These are phyloP conservation scores for Dendrocalamus sinicus DNA, from an alignment of 176 grass and related monocot species.

Conservation along the genomic window DNA sequence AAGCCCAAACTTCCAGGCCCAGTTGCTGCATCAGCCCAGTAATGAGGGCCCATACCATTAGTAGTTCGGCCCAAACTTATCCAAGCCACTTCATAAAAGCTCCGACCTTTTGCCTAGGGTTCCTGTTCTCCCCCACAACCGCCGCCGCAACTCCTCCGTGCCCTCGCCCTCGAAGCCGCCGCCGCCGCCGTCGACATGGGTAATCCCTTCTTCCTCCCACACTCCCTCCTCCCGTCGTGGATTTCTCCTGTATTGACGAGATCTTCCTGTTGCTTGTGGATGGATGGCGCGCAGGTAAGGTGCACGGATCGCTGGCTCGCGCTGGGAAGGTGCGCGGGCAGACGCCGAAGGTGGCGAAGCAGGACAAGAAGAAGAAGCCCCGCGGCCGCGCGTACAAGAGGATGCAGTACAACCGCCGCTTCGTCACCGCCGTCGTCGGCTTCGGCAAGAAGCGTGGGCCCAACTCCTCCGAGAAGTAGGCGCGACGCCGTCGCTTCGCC, in stretches of 20 bases:
- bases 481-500: background rate
- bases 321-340: slow-evolving; percentile 85
- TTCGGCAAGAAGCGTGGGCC: slow-evolving; percentile 91
- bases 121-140: background rate
- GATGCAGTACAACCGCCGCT: slow-evolving; percentile 95
- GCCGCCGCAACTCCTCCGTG: slow-evolving; percentile 37
- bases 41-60: accelerated
- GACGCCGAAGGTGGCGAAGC: slow-evolving; percentile 89
- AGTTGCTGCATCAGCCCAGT: accelerated
- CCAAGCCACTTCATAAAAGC: slow-evolving; percentile 12
- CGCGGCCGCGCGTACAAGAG: slow-evolving; percentile 82
- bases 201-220: background rate
- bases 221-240: background rate
- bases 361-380: slow-evolving; percentile 94
- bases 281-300: slow-evolving; percentile 60
- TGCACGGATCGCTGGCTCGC: slow-evolving; percentile 84
- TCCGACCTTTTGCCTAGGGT: slow-evolving; percentile 30
- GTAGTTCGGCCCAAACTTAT: accelerated
- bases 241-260: background rate
- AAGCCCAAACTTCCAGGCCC: background rate
- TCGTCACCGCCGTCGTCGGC: slow-evolving; percentile 86
- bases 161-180: background rate
- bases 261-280: background rate
- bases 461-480: slow-evolving; percentile 90
- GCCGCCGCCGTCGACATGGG: slow-evolving; percentile 43